These are phyloP conservation scores for Trametes gibbosa DNA, from an alignment of 768 basidiomycete genomes.

Conservation along the genomic window DNA sequence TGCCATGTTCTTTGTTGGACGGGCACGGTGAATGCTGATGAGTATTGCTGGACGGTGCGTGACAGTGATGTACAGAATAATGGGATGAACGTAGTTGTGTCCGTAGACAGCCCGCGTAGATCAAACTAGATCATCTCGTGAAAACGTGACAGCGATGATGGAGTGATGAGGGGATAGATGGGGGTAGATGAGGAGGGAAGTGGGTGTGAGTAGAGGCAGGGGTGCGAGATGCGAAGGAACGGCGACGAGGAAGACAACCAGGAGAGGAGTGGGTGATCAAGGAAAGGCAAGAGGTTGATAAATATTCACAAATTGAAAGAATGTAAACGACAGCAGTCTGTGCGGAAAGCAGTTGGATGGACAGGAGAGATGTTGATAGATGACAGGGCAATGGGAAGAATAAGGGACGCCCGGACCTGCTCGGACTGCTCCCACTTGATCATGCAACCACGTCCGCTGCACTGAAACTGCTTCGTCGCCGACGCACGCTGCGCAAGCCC, in stretches of 20 bases:
- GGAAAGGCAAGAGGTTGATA: constrained; percentile 19
- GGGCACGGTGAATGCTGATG: neutral
- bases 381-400: neutral
- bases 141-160: constrained; percentile 10
- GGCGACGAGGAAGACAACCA: neutral
- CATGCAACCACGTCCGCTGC: constrained; percentile 81
- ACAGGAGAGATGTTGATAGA: neutral
- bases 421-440: constrained; percentile 7
- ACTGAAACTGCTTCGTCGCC: constrained; percentile 85
- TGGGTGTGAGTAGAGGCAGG: neutral
- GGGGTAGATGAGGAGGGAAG: neutral
- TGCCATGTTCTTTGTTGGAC: neutral
- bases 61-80: constrained; percentile 17
- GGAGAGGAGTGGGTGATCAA: neutral
- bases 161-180: neutral
- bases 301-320: constrained; percentile 20
- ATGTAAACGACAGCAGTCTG: neutral
- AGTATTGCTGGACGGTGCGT: constrained; percentile 11
- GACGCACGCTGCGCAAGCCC: constrained; percentile 66
- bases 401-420: constrained; percentile 12
- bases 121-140: constrained; percentile 10
- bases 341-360: neutral
- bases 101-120: constrained; percentile 12
- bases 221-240: constrained; percentile 9
- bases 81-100: constrained; percentile 10